Base-by-base conservation (phyloP, 2,329 filamentous ascomycete species). In the Xylariaceae sp. region DNA sequence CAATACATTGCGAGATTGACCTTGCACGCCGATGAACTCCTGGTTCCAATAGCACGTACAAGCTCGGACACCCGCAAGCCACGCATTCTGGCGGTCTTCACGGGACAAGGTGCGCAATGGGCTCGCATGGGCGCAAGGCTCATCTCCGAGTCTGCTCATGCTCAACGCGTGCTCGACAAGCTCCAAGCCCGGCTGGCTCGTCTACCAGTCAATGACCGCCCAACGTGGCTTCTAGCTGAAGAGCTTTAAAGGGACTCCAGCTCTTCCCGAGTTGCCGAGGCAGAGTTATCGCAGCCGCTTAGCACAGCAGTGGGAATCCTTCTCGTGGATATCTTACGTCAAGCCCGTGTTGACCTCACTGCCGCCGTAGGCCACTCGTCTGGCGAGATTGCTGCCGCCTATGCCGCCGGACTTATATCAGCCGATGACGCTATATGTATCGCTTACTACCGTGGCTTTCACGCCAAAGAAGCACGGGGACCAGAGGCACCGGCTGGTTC, bases 301-400 rank as follows among this genome's bases (percentile, higher is more conserved):
- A 49, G 46, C 16, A 49, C 47, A 3, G 49, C 46, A 5, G 8
- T 52, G 4, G 46, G 50, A 24, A 36, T 52, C n/a, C 27, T 38
- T 1, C 29, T 50, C 1, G 43, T 49, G 1, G 36, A 50, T n/a
- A 29, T 43, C 4, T 27, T 52, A 0, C 19, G 23, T 1, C 8
- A 19, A 2, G 36, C 38, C 12, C 40, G 36, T 3, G 32, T 52
- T 9, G 26, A 18, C 2, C 40, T 45, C 4, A 21, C 19, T 19
- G 33, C 42, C 1, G 46, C 50, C 0, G 40, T 52, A 3, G 49
- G 49, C 1, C 49, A 52, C 16, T 52, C 47, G 0, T 63, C 59
- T 4, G 64, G 64, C 4, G 64, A 68, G 37, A 67, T 67, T 15
- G 62, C 54, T 0, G 64, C 63, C 1, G 64, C 64, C 0, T 74